Percentiles rank a stretch among this genome's conserved stretches.
Conservation (phyloP, 306 rosid species). For the Dalbergia cochinchinensis region DNA sequence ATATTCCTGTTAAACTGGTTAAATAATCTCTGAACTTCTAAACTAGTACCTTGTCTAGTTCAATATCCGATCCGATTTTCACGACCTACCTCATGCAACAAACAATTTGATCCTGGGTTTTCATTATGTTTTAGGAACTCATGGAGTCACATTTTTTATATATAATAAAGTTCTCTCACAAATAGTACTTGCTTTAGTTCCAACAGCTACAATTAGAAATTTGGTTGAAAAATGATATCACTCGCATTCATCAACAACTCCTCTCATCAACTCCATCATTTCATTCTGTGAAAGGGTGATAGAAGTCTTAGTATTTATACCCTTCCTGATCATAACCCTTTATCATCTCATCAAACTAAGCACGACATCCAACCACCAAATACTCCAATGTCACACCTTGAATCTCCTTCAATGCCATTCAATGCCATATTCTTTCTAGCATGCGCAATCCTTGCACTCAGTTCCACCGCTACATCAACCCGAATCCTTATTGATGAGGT, state of each 20-base stretch:
- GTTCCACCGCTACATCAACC: slow-evolving; percentile 34
- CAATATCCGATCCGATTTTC: too few relatives aligned
- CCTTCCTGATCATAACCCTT: slow-evolving; percentile 15
- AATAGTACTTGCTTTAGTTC: not conserved
- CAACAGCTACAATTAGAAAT: slow-evolving; percentile 48
- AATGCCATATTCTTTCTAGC: slow-evolving; percentile 40
- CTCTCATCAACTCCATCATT: slow-evolving; percentile 49
- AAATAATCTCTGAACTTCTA: too few relatives aligned
- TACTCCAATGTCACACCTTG: slow-evolving; percentile 45
- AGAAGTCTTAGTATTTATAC: slow-evolving; percentile 24
- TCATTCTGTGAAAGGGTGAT: not conserved
- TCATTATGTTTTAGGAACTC: slow-evolving; percentile 10
- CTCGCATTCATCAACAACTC: slow-evolving; percentile 51
- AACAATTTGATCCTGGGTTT: not conserved
- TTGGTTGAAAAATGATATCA: slow-evolving; percentile 36
- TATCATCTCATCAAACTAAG: slow-evolving; percentile 34
- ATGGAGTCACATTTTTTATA: not conserved
- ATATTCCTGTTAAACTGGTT: too few relatives aligned
- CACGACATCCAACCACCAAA: not conserved
- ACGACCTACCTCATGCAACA: too few relatives aligned
- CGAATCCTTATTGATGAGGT: slow-evolving; percentile 52
- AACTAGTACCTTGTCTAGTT: too few relatives aligned
- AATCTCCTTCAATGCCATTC: slow-evolving; percentile 6
- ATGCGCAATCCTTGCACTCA: slow-evolving; percentile 43
- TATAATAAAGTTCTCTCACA: not conserved